A percentile compares a stretch with the other conserved stretches of the same genome.
These are phyloP conservation scores for Aspergillus flavus DNA, from an alignment of 2,329 filamentous ascomycete species.

Conservation along the genomic window DNA sequence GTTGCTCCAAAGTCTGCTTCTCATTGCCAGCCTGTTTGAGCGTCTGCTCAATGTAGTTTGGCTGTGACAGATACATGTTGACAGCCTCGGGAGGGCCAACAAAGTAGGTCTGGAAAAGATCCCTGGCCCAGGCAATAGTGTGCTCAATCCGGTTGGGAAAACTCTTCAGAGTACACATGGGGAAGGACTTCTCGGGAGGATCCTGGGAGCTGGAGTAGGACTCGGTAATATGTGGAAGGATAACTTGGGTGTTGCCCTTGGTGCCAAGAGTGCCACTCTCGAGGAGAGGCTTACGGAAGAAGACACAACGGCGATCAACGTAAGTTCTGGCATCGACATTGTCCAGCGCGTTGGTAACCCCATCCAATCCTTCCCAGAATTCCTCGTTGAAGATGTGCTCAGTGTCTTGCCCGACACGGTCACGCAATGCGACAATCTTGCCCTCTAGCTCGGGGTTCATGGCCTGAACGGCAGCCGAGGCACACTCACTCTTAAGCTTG, in stretches of 20 bases:
- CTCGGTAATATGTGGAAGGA: constrained; percentile 87
- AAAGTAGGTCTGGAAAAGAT: constrained; percentile 92
- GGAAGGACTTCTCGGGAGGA: constrained; percentile 97
- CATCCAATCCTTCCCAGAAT: constrained; percentile 86
- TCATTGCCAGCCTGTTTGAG: constrained; percentile 94
- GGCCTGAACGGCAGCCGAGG: constrained; percentile 80
- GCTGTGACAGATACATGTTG: constrained; percentile 89
- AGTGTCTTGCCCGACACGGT: constrained; percentile 88
- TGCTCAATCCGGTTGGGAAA: constrained; percentile 99
- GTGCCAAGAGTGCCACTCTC: constrained; percentile 98
- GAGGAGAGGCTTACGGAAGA: constrained; percentile 94
- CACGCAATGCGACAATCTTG: constrained; percentile 82
- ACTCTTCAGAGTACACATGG: constrained; percentile 95
- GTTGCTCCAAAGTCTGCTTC: constrained; percentile 87
- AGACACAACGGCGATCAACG: constrained; percentile 92
- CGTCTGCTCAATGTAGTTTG: constrained; percentile 83
- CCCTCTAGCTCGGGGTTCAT: constrained; percentile 94
- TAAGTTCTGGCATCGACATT: constrained; percentile 97
- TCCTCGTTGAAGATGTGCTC: constrained; percentile 92
- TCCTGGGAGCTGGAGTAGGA: constrained; percentile 98
- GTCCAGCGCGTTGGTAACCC: constrained; percentile 95
- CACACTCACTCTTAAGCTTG: constrained; percentile 93
- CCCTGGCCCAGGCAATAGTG: constrained; percentile 96
- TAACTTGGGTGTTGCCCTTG: constrained; percentile 97
- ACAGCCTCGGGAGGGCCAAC: constrained; percentile 92